Evolutionary conservation across 441 rosid genomes (phyloP).

Genomic region (Jatropha multifida): DNA sequence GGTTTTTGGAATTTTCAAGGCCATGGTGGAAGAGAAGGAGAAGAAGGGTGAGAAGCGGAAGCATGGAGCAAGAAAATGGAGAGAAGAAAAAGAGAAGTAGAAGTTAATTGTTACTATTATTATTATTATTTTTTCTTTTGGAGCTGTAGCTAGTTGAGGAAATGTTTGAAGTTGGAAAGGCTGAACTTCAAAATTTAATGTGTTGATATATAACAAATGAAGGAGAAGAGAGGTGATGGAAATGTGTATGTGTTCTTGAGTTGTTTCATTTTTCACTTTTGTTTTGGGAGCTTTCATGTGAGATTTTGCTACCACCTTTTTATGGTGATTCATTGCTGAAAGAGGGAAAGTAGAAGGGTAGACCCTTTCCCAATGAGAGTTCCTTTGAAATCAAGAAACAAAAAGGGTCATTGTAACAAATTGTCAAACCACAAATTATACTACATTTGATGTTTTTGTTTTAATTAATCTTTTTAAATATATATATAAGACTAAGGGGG

Average conservation of each 20-base stretch:
- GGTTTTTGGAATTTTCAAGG: constrained; percentile 46
- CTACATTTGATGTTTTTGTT: constrained; percentile 36
- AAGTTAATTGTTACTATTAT: neutral
- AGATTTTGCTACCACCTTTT: constrained; percentile 33
- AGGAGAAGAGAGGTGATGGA: constrained; percentile 17
- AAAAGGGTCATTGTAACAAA: constrained; percentile 25
- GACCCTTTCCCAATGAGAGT: constrained; percentile 46
- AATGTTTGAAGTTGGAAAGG: constrained; percentile 19
- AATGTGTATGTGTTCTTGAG: neutral
- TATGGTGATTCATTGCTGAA: constrained; percentile 33
- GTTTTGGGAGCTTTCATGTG: constrained; percentile 28
- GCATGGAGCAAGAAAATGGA: constrained; percentile 41
- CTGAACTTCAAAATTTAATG: constrained; percentile 14
- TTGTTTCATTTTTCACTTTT: neutral
- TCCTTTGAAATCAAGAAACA: constrained; percentile 58
- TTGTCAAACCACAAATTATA: constrained; percentile 51
- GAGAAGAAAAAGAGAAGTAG: neutral
- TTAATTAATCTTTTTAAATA: constrained; percentile 19
- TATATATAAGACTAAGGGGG: neutral
- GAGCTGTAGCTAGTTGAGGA: neutral
- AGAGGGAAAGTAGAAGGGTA: constrained; percentile 21
- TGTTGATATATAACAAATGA: constrained; percentile 14
- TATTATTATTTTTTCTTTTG: neutral
- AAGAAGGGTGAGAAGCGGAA: constrained; percentile 41
- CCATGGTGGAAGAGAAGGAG: constrained; percentile 47